A percentile compares a stretch with the other conserved stretches of the same genome.
phyloP scores from a whole-genome alignment of 176 grass and related monocot genomes.

The Rhipidocladum racemiflorum region DNA sequence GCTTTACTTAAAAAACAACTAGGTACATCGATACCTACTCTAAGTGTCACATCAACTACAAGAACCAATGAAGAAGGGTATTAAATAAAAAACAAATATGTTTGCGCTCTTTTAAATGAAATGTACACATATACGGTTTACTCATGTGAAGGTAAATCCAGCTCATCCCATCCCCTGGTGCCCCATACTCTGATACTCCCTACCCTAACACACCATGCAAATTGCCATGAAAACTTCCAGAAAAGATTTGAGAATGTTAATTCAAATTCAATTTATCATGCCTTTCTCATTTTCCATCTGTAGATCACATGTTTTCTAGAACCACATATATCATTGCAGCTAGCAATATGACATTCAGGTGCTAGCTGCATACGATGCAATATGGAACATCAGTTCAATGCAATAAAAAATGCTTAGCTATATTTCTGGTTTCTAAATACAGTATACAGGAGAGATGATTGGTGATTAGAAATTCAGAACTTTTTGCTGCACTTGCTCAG shows the following conservation, averaged over 20 bases:
- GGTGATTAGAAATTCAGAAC: background rate
- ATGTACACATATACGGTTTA: background rate
- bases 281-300: background rate
- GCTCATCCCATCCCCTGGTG: background rate
- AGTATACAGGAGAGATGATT: background rate
- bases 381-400: background rate
- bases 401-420: background rate
- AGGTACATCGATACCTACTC: background rate
- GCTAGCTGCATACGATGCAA: background rate
- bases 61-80: background rate
- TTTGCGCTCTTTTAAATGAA: background rate
- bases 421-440: background rate
- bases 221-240: background rate
- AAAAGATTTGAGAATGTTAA: background rate
- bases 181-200: background rate
- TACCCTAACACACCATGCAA: background rate
- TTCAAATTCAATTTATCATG: background rate
- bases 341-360: slow-evolving; percentile 4
- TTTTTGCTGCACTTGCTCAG: background rate
- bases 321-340: background rate
- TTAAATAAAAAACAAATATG: slow-evolving; percentile 1
- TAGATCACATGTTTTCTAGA: slow-evolving; percentile 7
- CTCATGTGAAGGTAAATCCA: background rate
- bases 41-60: background rate
- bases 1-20: slow-evolving; percentile 17